These are phyloP conservation scores for Anethum foeniculum DNA, from an alignment of 140 eudicot species.

Conservation along the genomic window DNA sequence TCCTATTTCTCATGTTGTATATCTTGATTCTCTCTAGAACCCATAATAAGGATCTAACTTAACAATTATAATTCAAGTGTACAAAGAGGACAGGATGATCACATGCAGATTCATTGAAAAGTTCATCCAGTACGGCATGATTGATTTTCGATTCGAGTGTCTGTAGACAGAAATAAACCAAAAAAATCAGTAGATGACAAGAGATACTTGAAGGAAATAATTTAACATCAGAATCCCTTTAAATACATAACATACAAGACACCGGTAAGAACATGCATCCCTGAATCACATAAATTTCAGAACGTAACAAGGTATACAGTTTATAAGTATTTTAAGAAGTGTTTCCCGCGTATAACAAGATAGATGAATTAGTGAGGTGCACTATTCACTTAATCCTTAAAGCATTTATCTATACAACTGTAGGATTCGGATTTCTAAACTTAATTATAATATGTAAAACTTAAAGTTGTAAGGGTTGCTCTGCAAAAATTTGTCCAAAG, in stretches of 20 bases:
- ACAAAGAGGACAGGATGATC: neutral
- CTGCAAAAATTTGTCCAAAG: neutral
- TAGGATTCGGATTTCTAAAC: neutral
- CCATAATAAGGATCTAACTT: neutral
- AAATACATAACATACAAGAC: neutral
- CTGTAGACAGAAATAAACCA: constrained; percentile 20
- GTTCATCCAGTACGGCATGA: constrained; percentile 17
- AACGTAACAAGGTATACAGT: neutral
- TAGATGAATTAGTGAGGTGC: neutral
- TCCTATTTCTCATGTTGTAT: neutral
- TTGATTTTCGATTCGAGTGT: constrained; percentile 36
- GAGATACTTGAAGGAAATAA: neutral
- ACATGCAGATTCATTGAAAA: constrained; percentile 31
- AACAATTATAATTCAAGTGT: neutral
- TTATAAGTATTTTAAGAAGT: neutral
- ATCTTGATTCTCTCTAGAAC: neutral
- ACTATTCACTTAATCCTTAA: neutral
- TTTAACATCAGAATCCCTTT: neutral
- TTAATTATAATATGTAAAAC: neutral
- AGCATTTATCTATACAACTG: neutral
- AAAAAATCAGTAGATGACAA: neutral
- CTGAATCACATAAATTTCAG: neutral
- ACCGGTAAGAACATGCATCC: neutral
- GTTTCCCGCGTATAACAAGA: neutral
- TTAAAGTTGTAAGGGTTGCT: neutral